A percentile compares a stretch with the other conserved stretches of the same genome.
phyloP scores from a whole-genome alignment of 306 rosid genomes.

The Corylus americana region DNA sequence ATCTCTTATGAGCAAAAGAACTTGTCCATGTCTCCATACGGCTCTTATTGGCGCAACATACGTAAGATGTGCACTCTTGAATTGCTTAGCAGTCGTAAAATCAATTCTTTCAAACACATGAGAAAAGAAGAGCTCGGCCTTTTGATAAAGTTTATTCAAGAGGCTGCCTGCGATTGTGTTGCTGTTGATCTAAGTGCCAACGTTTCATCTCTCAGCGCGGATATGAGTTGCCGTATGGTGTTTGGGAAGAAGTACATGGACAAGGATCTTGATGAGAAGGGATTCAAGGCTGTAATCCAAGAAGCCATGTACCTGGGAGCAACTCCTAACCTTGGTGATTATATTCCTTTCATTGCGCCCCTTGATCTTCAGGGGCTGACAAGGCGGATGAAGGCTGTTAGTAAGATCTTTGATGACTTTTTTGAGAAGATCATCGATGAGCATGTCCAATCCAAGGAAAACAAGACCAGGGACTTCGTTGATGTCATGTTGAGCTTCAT shows the following conservation, averaged over 20 bases:
- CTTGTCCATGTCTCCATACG: slow-evolving; percentile 41
- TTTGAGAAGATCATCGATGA: slow-evolving; percentile 65
- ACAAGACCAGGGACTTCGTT: slow-evolving; percentile 56
- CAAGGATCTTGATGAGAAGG: slow-evolving; percentile 48
- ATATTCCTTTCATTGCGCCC: slow-evolving; percentile 48
- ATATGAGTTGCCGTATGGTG: slow-evolving; percentile 55
- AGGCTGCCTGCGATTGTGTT: no score
- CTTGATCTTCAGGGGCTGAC: slow-evolving; percentile 65
- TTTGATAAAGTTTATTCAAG: no score
- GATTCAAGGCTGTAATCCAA: slow-evolving; percentile 49
- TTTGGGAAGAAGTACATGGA: slow-evolving; percentile 60
- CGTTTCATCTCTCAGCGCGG: slow-evolving; percentile 31
- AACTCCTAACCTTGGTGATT: slow-evolving; percentile 51
- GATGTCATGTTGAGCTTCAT: slow-evolving; percentile 59
- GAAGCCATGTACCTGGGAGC: slow-evolving; percentile 41
- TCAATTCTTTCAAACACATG: slow-evolving; percentile 46
- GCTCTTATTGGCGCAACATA: slow-evolving; percentile 67
- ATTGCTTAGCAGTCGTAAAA: slow-evolving; percentile 47
- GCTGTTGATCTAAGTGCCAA: slow-evolving; percentile 52
- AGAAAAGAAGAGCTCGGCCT: slow-evolving; percentile 56
- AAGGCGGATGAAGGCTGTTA: slow-evolving; percentile 39
- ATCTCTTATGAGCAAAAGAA: slow-evolving; percentile 45
- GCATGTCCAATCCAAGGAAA: slow-evolving; percentile 40
- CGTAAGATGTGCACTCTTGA: slow-evolving; percentile 68
- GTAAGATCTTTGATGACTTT: slow-evolving; percentile 52